Conservation (phyloP, 2,329 filamentous ascomycete genomes). For the Aspergillus glaucus region DNA sequence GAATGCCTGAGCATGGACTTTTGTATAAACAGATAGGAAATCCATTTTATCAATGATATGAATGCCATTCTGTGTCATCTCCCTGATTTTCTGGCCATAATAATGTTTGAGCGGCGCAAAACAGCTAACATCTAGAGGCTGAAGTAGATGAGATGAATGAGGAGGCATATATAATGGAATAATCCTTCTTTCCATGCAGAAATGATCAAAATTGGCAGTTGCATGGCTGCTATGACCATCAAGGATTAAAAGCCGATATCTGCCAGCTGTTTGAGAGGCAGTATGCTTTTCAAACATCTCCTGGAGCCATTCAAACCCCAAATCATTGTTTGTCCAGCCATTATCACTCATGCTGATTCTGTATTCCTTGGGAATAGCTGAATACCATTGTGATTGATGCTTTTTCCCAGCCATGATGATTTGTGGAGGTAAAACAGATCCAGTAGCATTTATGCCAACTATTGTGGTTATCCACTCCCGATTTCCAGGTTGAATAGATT, state of each 20-base stretch:
- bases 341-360: background rate
- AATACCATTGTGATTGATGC: background rate
- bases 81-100: background rate
- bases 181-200: too few relatives aligned
- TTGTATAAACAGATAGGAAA: too few relatives aligned
- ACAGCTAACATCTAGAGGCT: background rate
- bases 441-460: background rate
- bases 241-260: too few relatives aligned
- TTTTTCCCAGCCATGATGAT: slow-evolving; percentile 1
- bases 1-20: background rate
- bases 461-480: background rate
- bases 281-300: slow-evolving; percentile 1
- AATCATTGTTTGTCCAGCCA: background rate
- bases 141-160: background rate
- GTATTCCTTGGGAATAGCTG: background rate
- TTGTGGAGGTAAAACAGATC: background rate
- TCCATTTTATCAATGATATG: background rate
- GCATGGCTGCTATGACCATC: background rate
- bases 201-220: background rate
- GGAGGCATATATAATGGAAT: too few relatives aligned
- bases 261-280: background rate
- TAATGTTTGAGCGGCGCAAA: background rate
- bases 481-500: background rate
- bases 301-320: slow-evolving; percentile 1
- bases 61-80: background rate